A percentile compares a stretch with the other conserved stretches of the same genome.
Evolutionary conservation across 495 filamentous ascomycete genomes (phyloP).

Genomic region (Penicillium tannophilum): DNA sequence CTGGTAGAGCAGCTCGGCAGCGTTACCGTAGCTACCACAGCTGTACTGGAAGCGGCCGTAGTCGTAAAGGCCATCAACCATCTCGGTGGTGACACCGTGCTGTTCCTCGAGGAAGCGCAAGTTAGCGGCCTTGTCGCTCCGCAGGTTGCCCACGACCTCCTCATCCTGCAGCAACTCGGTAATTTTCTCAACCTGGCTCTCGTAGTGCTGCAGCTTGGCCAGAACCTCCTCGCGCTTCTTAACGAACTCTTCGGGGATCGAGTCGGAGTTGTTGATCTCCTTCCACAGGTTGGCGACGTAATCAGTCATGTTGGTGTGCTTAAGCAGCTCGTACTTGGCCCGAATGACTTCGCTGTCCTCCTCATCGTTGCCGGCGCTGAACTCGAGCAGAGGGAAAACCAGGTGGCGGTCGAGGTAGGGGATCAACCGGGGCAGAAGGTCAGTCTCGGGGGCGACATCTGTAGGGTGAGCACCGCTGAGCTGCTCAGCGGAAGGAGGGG

Average conservation of each 20-base stretch:
- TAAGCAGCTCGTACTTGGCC: constrained; percentile 88
- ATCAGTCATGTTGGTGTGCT: constrained; percentile 97
- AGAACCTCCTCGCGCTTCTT: constrained; percentile 89
- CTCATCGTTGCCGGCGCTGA: constrained; percentile 62
- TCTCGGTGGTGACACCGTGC: constrained; percentile 87
- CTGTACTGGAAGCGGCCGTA: constrained; percentile 95
- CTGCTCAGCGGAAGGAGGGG: constrained; percentile 55
- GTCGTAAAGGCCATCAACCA: constrained; percentile 92
- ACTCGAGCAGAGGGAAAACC: constrained; percentile 91
- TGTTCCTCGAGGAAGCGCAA: constrained; percentile 94
- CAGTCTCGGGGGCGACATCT: constrained; percentile 66
- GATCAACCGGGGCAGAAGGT: constrained; percentile 86
- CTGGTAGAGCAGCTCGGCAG: constrained; percentile 87
- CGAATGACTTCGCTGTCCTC: constrained; percentile 69
- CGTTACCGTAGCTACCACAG: constrained; percentile 87
- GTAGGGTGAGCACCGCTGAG: constrained; percentile 55
- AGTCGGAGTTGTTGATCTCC: constrained; percentile 77
- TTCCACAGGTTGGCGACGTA: constrained; percentile 88
- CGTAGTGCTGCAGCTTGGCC: constrained; percentile 72
- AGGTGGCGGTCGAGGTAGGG: constrained; percentile 94
- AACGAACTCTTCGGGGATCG: constrained; percentile 79
- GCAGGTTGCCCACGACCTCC: constrained; percentile 81
- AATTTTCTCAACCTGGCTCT: constrained; percentile 84
- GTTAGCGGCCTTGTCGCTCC: constrained; percentile 96
- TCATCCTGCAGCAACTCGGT: constrained; percentile 79